Percentiles rank a stretch among this genome's conserved stretches.
Conservation (phyloP, 208 protist genomes). For the Willaertia magna region DNA sequence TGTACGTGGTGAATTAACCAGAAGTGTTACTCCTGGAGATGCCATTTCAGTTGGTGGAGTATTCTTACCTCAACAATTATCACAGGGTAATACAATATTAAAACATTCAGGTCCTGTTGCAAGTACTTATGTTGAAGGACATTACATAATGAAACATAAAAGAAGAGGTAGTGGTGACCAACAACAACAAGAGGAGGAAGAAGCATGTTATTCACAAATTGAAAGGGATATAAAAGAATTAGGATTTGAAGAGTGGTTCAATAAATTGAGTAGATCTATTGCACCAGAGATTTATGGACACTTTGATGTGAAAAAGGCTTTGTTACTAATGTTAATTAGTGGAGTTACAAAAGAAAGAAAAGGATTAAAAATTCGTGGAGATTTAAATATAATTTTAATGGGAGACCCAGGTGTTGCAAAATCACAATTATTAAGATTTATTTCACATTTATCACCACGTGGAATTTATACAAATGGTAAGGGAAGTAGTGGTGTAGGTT, state of each 20-base stretch:
- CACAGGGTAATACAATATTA: neutral
- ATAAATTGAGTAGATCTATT: slow-evolving; percentile 75
- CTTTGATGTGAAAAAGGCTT: slow-evolving; percentile 86
- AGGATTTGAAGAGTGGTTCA: slow-evolving; percentile 56
- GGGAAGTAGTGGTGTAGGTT: slow-evolving; percentile 91
- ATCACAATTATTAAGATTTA: slow-evolving; percentile 94
- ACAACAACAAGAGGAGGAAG: neutral
- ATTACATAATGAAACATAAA: neutral
- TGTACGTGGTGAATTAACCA: neutral
- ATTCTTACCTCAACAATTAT: slow-evolving; percentile 4
- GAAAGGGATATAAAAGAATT: neutral
- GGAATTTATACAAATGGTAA: slow-evolving; percentile 97
- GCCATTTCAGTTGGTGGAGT: neutral
- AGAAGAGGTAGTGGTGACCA: neutral
- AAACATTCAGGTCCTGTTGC: neutral
- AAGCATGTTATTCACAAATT: neutral
- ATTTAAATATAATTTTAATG: slow-evolving; percentile 97
- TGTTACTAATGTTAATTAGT: slow-evolving; percentile 62
- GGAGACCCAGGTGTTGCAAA: slow-evolving; percentile 98
- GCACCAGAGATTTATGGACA: slow-evolving; percentile 96
- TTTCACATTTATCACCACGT: slow-evolving; percentile 87
- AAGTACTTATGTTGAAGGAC: neutral
- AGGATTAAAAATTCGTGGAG: slow-evolving; percentile 75
- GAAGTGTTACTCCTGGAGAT: slow-evolving; percentile 3
- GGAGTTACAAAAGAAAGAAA: slow-evolving; percentile 21